Base-by-base conservation (phyloP, 768 basidiomycete genomes). In the Suillus brevipes region DNA sequence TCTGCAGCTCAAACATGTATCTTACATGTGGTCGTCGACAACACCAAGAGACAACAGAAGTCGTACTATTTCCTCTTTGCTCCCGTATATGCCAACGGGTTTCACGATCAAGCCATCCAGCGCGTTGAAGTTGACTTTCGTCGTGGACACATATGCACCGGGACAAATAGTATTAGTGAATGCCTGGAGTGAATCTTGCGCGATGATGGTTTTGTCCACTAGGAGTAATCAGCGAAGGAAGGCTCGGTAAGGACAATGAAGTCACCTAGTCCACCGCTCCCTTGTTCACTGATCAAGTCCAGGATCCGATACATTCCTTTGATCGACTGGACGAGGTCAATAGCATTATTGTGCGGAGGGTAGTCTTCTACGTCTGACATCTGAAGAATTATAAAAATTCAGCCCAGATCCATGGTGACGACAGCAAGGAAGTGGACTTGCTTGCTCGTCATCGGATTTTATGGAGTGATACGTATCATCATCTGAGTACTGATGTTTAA, bases 191-290 rank as follows among this genome's bases (percentile, higher is more conserved):
- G 84, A 82, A 4, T 79, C 74, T 70, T 87, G 84, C 2, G 78
- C 77, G 36, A 89, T 89, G 71, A 89, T 83, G 40, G 89, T 81
- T 69, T 89, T 89, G 68, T 87, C 86, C 43, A 87, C 87, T 86
- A 65, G n/a, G 55, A 14, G 6, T 20, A 28, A 61, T 14, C 0
- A 40, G 63, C 13, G 42, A 18, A 8, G 40, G 42, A 12, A 40
- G 20, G 7, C 7, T 34, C 6, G 14, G 31, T n/a, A n/a, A 56
- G 20, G 20, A 36, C 20, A 8, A 28, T 67, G 52, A 42, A 18
- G 72, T 63, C 66, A 85, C 87, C 86, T 7, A 86, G 76, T 2
- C 85, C 84, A 7, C 83, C 80, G 47, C 79, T 84, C 0, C 81
- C 81, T 56, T 79, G 75, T 64, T 87, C 87, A 12, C 73, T 79